These are phyloP conservation scores for Cryphonectria naterciae DNA, from an alignment of 2,329 filamentous ascomycete genomes.

Conservation along the genomic window DNA sequence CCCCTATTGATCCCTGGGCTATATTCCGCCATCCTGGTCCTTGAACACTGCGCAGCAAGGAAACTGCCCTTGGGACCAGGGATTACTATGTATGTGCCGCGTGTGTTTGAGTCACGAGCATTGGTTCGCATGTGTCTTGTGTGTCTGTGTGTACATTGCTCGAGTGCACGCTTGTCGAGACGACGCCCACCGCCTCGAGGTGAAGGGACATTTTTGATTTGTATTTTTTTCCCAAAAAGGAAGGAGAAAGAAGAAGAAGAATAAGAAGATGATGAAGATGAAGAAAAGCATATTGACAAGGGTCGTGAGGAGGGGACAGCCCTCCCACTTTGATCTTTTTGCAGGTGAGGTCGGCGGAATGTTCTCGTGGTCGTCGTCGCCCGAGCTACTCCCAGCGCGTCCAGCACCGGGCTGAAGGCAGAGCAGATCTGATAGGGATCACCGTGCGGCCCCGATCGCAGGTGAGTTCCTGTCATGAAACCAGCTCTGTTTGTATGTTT, in stretches of 20 bases:
- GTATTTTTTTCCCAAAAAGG: no score
- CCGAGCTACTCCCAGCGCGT: neutral
- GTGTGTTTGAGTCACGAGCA: neutral
- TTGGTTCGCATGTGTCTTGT: neutral
- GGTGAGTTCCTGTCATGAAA: neutral
- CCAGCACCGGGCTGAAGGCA: neutral
- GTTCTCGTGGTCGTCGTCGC: neutral
- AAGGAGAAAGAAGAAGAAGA: neutral
- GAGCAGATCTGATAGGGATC: neutral
- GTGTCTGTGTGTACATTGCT: neutral
- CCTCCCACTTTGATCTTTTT: no score
- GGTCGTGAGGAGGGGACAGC: no score
- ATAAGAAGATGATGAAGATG: no score
- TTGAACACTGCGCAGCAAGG: neutral
- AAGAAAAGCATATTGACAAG: no score
- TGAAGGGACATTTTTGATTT: neutral
- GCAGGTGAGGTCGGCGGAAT: neutral
- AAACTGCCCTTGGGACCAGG: neutral
- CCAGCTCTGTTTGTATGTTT: neutral
- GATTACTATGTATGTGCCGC: neutral
- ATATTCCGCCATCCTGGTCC: conserved; percentile 2
- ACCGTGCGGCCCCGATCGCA: neutral
- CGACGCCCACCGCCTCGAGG: neutral
- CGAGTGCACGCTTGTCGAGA: neutral
- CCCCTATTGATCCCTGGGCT: conserved; percentile 15